A percentile compares a stretch with the other conserved stretches of the same genome.
phyloP scores from a whole-genome alignment of 495 filamentous ascomycete genomes.

The Penicillium atrosanguineum region DNA sequence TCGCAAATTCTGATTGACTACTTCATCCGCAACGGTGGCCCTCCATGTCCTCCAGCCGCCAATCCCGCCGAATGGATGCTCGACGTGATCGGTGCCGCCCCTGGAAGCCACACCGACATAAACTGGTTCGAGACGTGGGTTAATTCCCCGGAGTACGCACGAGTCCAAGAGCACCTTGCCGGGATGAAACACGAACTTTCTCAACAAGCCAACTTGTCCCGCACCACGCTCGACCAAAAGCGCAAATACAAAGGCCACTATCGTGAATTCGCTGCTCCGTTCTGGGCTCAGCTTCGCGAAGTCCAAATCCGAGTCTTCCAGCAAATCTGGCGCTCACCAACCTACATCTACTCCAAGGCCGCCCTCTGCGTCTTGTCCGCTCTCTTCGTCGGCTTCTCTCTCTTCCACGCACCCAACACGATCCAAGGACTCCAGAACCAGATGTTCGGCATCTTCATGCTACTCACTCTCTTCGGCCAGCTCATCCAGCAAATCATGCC shows the following conservation, averaged over 20 bases:
- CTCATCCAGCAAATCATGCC: slow-evolving; percentile 60
- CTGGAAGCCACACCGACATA: slow-evolving; percentile 45
- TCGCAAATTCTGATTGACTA: slow-evolving; percentile 65
- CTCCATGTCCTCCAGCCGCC: slow-evolving; percentile 63
- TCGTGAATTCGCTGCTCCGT: slow-evolving; percentile 46
- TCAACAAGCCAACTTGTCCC: slow-evolving; percentile 12
- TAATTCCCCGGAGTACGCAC: slow-evolving; percentile 62
- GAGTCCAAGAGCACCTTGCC: slow-evolving; percentile 39
- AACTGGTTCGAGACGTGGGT: slow-evolving; percentile 80
- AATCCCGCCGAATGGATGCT: slow-evolving; percentile 92
- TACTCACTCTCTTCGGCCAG: slow-evolving; percentile 70
- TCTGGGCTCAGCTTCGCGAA: slow-evolving; percentile 42
- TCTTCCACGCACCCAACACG: slow-evolving; percentile 65
- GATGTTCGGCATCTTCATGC: slow-evolving; percentile 78
- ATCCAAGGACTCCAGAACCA: slow-evolving; percentile 79
- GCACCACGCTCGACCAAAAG: slow-evolving; percentile 11
- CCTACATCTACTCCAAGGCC: slow-evolving; percentile 23
- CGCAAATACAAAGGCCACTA: slow-evolving; percentile 10
- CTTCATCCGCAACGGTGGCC: slow-evolving; percentile 71
- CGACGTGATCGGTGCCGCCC: slow-evolving; percentile 77
- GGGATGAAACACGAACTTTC: slow-evolving; percentile 53
- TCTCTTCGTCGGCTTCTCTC: slow-evolving; percentile 86
- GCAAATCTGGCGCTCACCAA: slow-evolving; percentile 45
- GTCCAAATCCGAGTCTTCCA: slow-evolving; percentile 45
- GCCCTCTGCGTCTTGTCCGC: slow-evolving; percentile 17